These are phyloP conservation scores for Thielaviopsis euricoi DNA, from an alignment of 2,329 filamentous ascomycete genomes.

Conservation along the genomic window DNA sequence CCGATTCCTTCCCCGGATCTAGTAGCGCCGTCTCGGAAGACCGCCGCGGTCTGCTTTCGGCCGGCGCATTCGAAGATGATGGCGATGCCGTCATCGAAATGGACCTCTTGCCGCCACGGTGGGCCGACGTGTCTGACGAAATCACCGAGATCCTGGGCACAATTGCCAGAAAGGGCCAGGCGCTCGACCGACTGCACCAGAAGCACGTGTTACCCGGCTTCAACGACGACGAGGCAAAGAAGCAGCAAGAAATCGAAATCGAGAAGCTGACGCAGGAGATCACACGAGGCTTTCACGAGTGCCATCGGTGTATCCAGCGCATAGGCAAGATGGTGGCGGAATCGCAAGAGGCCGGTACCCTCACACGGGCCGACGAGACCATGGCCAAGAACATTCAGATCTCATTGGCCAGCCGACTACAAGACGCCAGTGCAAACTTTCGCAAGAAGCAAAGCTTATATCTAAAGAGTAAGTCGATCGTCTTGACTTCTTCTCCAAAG, in stretches of 20 bases:
- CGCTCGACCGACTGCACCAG: slow-evolving; percentile 82
- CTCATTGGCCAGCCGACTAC: slow-evolving; percentile 70
- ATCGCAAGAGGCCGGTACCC: slow-evolving; percentile 51
- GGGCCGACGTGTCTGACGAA: slow-evolving; percentile 90
- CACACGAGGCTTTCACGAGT: slow-evolving; percentile 75
- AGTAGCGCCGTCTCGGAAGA: slow-evolving; percentile 29
- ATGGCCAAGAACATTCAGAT: slow-evolving; percentile 97
- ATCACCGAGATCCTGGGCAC: slow-evolving; percentile 68
- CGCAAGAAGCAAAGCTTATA: slow-evolving; percentile 96
- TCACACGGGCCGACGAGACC: slow-evolving; percentile 71
- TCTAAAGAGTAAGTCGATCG: slow-evolving; percentile 56
- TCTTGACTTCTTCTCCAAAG: background rate
- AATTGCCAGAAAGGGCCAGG: slow-evolving; percentile 67
- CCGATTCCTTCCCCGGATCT: slow-evolving; percentile 38
- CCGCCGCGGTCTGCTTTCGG: slow-evolving; percentile 67
- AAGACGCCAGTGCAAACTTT: slow-evolving; percentile 82
- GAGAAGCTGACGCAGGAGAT: slow-evolving; percentile 81
- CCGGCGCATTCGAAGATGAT: slow-evolving; percentile 63
- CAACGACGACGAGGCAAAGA: slow-evolving; percentile 84
- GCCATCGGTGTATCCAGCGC: slow-evolving; percentile 73
- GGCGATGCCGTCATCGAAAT: slow-evolving; percentile 96
- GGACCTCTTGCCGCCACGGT: slow-evolving; percentile 86
- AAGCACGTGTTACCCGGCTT: slow-evolving; percentile 95
- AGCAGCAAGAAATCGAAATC: slow-evolving; percentile 74
- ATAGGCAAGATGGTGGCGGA: slow-evolving; percentile 80